phyloP scores from a whole-genome alignment of 306 rosid genomes.

The Phaseolus lunatus region DNA sequence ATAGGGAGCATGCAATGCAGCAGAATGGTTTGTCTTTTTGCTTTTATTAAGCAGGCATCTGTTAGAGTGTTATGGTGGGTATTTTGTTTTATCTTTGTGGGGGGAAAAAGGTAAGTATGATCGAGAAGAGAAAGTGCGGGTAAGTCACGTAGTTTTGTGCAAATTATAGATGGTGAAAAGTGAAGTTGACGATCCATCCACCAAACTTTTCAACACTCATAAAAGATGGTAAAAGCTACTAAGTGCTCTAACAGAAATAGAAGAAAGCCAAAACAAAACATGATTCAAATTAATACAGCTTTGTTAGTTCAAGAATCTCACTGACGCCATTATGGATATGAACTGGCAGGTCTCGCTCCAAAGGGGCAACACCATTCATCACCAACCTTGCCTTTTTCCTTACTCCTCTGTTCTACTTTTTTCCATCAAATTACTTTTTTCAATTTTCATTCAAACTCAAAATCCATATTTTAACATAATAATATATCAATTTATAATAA shows the following conservation, averaged over 20 bases:
- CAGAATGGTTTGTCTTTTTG: background rate
- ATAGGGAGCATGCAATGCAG: background rate
- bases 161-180: constrained; percentile 34
- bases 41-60: background rate
- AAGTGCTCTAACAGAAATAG: constrained; percentile 21
- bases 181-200: constrained; percentile 8
- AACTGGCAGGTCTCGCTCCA: constrained; percentile 40
- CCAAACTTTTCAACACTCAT: constrained; percentile 42
- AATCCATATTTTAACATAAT: too few species aligned
- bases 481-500: too few species aligned
- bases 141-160: background rate
- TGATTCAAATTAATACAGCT: constrained; percentile 44
- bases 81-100: background rate
- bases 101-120: constrained; percentile 1
- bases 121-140: constrained; percentile 4
- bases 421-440: too few species aligned
- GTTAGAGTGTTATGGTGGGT: background rate
- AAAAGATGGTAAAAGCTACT: constrained; percentile 22
- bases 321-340: constrained; percentile 44
- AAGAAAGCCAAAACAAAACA: constrained; percentile 43
- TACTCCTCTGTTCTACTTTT: too few species aligned
- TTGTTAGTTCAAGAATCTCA: constrained; percentile 47
- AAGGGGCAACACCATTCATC: constrained; percentile 23
- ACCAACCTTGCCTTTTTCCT: background rate
- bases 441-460: too few species aligned